These are phyloP conservation scores for Monosiga brevicollis DNA, from an alignment of 78 protist species.

Conservation along the genomic window DNA sequence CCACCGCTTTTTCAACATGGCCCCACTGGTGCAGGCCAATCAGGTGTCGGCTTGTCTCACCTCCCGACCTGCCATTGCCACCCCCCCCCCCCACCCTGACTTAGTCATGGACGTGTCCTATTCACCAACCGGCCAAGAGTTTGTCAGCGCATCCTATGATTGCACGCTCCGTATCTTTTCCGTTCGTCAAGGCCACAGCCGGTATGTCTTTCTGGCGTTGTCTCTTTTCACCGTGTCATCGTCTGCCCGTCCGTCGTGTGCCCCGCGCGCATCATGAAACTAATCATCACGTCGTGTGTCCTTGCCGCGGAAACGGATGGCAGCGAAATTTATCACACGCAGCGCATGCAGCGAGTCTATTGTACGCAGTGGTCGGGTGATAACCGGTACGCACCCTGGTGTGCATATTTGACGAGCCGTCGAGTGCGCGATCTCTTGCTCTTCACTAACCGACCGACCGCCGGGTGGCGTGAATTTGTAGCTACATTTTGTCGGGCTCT, in stretches of 20 bases:
- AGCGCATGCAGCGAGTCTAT: slow-evolving; percentile 77
- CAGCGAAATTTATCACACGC: slow-evolving; percentile 88
- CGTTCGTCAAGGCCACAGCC: slow-evolving; percentile 13
- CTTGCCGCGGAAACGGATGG: too few relatives aligned
- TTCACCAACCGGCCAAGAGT: slow-evolving; percentile 87
- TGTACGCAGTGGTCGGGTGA: too few relatives aligned
- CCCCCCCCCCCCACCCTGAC: too few relatives aligned
- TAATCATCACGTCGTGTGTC: not conserved
- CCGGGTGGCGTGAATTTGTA: slow-evolving; percentile 34
- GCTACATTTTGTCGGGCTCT: slow-evolving; percentile 70
- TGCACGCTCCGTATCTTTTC: slow-evolving; percentile 75
- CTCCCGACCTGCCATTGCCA: not conserved
- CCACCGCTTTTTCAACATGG: not conserved
- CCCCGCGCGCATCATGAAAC: too few relatives aligned
- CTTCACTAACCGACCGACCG: not conserved
- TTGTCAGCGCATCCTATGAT: slow-evolving; percentile 84
- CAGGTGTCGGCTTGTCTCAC: not conserved
- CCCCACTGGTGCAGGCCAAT: not conserved
- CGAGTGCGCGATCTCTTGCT: not conserved
- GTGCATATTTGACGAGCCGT: not conserved
- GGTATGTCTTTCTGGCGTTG: too few relatives aligned
- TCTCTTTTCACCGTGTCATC: too few relatives aligned
- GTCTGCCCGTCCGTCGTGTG: too few relatives aligned
- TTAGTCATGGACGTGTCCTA: slow-evolving; percentile 72
- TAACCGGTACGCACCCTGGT: not conserved